These are phyloP conservation scores for Acanthamoeba royreba DNA, from an alignment of 208 protist species.

Conservation along the genomic window DNA sequence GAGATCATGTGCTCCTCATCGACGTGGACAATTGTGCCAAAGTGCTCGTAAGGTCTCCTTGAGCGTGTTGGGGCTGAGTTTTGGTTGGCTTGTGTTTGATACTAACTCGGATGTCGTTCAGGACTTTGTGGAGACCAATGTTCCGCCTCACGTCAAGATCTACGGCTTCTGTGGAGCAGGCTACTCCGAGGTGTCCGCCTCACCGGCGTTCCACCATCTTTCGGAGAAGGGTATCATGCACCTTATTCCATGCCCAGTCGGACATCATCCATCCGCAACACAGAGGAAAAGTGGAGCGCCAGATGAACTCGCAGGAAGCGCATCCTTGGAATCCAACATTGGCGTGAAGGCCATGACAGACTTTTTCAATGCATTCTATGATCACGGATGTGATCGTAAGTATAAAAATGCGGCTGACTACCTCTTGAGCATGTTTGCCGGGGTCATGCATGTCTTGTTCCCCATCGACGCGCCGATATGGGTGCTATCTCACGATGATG, in stretches of 20 bases:
- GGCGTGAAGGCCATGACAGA: not conserved
- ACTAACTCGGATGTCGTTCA: too few relatives aligned
- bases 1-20: constrained; percentile 8
- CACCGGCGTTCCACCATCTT: not conserved
- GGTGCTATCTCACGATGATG: constrained; percentile 5
- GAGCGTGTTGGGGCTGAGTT: too few relatives aligned
- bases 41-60: not conserved
- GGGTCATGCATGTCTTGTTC: not conserved
- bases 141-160: not conserved
- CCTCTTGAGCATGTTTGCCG: not conserved
- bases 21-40: constrained; percentile 36
- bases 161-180: not conserved
- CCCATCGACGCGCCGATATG: not conserved
- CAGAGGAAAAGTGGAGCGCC: not conserved
- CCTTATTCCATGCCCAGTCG: not conserved
- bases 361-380: constrained; percentile 24
- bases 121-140: constrained; percentile 25
- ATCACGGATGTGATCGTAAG: not conserved
- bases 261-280: not conserved
- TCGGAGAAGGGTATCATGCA: not conserved
- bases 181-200: not conserved
- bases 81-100: too few relatives aligned
- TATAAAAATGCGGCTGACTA: constrained; percentile 37
- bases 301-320: not conserved
- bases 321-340: not conserved